Evolutionary conservation across 2,329 filamentous ascomycete species (phyloP).

Genomic region (Fusarium aywerte): DNA sequence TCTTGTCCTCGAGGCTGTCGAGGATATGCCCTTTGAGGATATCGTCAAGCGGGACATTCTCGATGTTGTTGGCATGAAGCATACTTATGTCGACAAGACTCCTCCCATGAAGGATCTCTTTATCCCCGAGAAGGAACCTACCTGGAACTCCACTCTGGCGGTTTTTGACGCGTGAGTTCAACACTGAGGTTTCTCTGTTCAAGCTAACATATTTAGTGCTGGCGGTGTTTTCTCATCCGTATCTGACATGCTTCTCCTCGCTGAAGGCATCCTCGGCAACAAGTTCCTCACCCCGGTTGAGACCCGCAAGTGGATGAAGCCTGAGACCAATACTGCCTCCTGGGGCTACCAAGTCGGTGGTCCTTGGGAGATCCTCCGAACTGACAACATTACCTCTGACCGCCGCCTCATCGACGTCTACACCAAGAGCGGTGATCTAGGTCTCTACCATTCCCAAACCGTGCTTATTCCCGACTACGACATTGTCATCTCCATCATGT

Average conservation of each 20-base stretch:
- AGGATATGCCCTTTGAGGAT: slow-evolving; percentile 53
- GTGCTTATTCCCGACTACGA: slow-evolving; percentile 60
- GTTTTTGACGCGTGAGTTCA: slow-evolving; percentile 50
- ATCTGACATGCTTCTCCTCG: slow-evolving; percentile 55
- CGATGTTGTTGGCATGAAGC: slow-evolving; percentile 55
- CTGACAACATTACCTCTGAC: slow-evolving; percentile 51
- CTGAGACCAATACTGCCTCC: slow-evolving; percentile 52
- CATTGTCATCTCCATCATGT: slow-evolving; percentile 55
- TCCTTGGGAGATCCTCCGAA: slow-evolving; percentile 60
- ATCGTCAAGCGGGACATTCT: slow-evolving; percentile 56
- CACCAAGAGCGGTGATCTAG: slow-evolving; percentile 58
- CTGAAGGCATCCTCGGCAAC: slow-evolving; percentile 55
- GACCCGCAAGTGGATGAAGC: slow-evolving; percentile 61
- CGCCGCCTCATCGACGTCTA: slow-evolving; percentile 58
- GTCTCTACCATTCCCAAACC: slow-evolving; percentile 54
- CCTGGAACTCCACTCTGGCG: slow-evolving; percentile 51
- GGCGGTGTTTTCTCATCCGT: slow-evolving; percentile 57
- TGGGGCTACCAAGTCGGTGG: slow-evolving; percentile 54
- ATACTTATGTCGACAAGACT: slow-evolving; percentile 51
- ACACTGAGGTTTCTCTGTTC: fast-evolving
- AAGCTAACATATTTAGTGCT: slow-evolving; percentile 39
- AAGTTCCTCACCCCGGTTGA: slow-evolving; percentile 53
- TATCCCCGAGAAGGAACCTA: slow-evolving; percentile 50
- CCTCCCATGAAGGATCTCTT: slow-evolving; percentile 50
- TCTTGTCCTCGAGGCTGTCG: slow-evolving; percentile 57